Evolutionary conservation across 2,329 filamentous ascomycete species (phyloP).

Genomic region (Sporothrix pallida): DNA sequence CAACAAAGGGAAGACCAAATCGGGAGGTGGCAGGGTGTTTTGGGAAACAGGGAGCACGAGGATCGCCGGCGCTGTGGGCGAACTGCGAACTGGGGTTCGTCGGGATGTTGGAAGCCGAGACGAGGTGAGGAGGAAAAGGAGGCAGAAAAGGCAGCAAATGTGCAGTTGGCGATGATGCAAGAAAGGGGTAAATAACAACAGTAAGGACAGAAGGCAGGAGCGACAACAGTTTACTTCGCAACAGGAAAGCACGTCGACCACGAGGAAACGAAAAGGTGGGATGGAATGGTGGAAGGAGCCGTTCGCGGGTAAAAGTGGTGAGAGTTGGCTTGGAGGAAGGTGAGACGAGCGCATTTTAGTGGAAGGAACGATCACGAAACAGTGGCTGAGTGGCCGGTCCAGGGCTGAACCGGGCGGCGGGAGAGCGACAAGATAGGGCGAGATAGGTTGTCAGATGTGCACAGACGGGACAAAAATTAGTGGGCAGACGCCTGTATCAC

Average conservation of each 20-base stretch:
- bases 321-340: not conserved
- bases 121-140: not conserved
- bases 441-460: not conserved
- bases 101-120: not conserved
- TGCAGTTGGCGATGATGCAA: not conserved
- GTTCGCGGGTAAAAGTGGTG: slow-evolving; percentile 22
- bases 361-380: not conserved
- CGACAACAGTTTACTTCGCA: not conserved
- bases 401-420: not conserved
- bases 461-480: not conserved
- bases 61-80: slow-evolving; percentile 1
- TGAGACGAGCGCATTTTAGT: slow-evolving; percentile 7
- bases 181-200: not conserved
- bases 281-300: slow-evolving; percentile 20
- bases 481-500: not conserved
- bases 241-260: slow-evolving; percentile 11
- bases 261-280: not conserved
- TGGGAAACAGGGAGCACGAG: not conserved
- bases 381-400: slow-evolving; percentile 9
- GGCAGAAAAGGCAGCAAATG: not conserved
- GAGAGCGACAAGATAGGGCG: slow-evolving; percentile 19
- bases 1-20: not conserved
- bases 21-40: not conserved
- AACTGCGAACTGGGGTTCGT: slow-evolving; percentile 9
- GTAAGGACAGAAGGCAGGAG: slow-evolving; percentile 9